Evolutionary conservation across 805 yeast genomes (phyloP).

Genomic region (Candida silvatica): DNA sequence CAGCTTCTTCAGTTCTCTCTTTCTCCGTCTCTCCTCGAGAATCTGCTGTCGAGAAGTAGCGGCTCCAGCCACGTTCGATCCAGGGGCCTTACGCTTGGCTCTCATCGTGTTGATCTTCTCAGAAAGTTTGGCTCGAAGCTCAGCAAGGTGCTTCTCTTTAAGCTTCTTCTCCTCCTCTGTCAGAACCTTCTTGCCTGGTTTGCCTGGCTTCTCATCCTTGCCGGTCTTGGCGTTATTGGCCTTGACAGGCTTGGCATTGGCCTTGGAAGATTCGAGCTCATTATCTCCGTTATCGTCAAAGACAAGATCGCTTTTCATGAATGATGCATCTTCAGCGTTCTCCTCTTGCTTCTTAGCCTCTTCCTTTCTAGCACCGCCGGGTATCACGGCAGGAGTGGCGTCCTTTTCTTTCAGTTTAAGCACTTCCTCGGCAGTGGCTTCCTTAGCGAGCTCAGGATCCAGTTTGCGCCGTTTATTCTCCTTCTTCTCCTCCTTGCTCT

Average conservation of each 20-base stretch:
- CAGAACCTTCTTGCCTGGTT: slow-evolving; percentile 17
- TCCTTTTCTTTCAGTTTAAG: slow-evolving; percentile 42
- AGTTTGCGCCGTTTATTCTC: slow-evolving; percentile 61
- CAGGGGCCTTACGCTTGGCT: slow-evolving; percentile 88
- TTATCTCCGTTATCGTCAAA: slow-evolving; percentile 72
- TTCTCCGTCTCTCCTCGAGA: slow-evolving; percentile 53
- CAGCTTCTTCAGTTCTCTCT: slow-evolving; percentile 29
- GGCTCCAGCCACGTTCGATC: slow-evolving; percentile 71
- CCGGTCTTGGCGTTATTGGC: slow-evolving; percentile 3
- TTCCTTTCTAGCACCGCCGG: slow-evolving; percentile 17
- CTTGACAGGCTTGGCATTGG: not conserved
- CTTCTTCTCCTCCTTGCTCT: slow-evolving; percentile 54
- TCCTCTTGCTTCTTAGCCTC: slow-evolving; percentile 19
- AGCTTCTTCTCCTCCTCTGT: slow-evolving; percentile 41
- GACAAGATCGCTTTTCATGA: slow-evolving; percentile 31
- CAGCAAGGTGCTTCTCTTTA: slow-evolving; percentile 48
- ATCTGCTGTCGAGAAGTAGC: slow-evolving; percentile 79
- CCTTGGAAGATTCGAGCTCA: slow-evolving; percentile 10
- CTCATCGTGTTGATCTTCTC: slow-evolving; percentile 60
- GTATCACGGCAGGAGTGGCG: slow-evolving; percentile 41
- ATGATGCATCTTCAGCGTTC: slow-evolving; percentile 20
- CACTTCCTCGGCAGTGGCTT: slow-evolving; percentile 51
- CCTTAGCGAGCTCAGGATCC: slow-evolving; percentile 50
- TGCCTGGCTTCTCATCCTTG: slow-evolving; percentile 3
- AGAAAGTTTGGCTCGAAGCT: slow-evolving; percentile 71